Percentiles rank a stretch among this genome's conserved stretches.
Evolutionary conservation across 371 early-diverging fungal species (phyloP).

Genomic region (Nematocida sp.): DNA sequence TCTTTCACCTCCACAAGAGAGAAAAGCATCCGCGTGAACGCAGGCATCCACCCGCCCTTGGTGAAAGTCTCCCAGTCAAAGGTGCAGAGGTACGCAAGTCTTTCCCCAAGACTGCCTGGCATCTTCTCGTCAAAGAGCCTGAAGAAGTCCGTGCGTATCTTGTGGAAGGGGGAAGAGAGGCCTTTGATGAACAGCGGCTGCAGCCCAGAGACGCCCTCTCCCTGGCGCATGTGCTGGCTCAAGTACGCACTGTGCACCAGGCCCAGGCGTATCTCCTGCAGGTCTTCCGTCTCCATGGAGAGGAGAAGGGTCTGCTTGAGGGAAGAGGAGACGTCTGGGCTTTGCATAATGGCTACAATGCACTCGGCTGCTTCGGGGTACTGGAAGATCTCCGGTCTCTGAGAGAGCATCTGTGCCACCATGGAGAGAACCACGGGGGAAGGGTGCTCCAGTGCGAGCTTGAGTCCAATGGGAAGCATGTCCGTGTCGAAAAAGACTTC

Average conservation of each 20-base stretch:
- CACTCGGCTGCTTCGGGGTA: conserved; percentile 33
- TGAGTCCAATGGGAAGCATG: conserved; percentile 13
- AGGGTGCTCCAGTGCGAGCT: background rate
- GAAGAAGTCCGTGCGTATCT: conserved; percentile 38
- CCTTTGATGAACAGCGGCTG: conserved; percentile 45
- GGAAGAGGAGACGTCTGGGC: conserved; percentile 9
- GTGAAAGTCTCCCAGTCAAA: conserved; percentile 49
- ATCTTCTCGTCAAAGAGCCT: conserved; percentile 26
- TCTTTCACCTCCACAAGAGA: background rate
- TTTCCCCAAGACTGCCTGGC: conserved; percentile 2
- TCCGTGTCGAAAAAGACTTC: background rate
- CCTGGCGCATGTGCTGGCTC: conserved; percentile 5
- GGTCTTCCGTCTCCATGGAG: conserved; percentile 43
- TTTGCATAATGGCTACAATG: conserved; percentile 23
- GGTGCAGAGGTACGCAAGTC: conserved; percentile 39
- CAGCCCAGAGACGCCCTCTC: conserved; percentile 18
- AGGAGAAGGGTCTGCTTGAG: conserved; percentile 38
- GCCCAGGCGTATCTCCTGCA: conserved; percentile 42
- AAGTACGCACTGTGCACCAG: conserved; percentile 30
- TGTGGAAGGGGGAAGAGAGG: conserved; percentile 6
- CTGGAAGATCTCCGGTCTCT: conserved; percentile 28
- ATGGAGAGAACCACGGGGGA: background rate
- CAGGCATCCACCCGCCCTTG: conserved; percentile 23
- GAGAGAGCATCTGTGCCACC: conserved; percentile 30
- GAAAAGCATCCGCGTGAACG: conserved; percentile 42